A percentile compares a stretch with the other conserved stretches of the same genome.
Conservation (phyloP, 1,139 yeast genomes). For the Pichia sp. region DNA sequence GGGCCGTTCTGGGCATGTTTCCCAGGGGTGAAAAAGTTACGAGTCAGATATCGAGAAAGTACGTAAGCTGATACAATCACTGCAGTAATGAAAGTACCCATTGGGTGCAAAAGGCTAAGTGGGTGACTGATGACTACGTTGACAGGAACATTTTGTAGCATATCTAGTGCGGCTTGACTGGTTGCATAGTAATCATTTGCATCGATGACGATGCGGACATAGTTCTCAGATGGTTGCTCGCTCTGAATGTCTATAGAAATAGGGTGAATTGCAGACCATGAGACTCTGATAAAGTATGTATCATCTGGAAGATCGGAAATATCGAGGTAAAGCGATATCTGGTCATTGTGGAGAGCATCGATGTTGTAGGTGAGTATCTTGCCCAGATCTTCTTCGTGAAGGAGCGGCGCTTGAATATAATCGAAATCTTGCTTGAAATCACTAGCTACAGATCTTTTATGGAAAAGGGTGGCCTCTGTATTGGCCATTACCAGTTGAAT, state of each 20-base stretch:
- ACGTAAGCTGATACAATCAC: too few species aligned
- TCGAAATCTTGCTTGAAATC: too few species aligned
- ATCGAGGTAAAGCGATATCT: not conserved
- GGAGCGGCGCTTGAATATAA: too few species aligned
- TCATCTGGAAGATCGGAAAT: not conserved
- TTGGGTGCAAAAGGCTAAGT: too few species aligned
- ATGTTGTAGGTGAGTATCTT: not conserved
- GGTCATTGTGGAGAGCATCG: not conserved
- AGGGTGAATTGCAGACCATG: constrained; percentile 22
- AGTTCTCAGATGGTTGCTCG: not conserved
- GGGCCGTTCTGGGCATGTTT: too few species aligned
- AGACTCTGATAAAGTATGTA: constrained; percentile 11
- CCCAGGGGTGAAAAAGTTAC: too few species aligned
- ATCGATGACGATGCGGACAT: not conserved
- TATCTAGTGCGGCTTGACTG: too few species aligned
- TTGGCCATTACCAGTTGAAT: not conserved
- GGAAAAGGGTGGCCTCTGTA: not conserved
- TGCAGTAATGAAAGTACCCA: too few species aligned
- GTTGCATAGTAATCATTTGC: not conserved
- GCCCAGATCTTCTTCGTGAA: not conserved
- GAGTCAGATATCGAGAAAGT: too few species aligned
- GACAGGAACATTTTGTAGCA: too few species aligned
- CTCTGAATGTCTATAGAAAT: constrained; percentile 8
- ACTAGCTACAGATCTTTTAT: too few species aligned
- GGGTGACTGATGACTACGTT: too few species aligned